Evolutionary conservation across 2,329 filamentous ascomycete genomes (phyloP).

Genomic region (Diplocarpon mali): DNA sequence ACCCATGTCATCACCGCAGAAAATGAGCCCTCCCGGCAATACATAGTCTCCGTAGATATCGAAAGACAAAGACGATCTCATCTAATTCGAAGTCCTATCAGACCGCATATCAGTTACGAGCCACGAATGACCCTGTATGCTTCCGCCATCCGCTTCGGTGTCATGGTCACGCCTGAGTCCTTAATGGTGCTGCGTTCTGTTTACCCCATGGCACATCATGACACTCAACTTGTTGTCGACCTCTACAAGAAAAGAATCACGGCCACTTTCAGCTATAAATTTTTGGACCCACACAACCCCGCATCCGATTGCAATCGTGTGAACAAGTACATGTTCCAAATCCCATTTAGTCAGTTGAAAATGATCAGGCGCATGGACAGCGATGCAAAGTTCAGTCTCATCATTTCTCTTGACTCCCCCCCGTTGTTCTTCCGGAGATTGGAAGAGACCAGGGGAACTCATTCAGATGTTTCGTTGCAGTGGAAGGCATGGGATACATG

Average conservation of each 20-base stretch:
- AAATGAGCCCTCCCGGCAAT: neutral
- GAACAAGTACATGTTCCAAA: constrained; percentile 27
- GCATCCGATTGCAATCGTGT: constrained; percentile 15
- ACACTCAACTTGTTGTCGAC: constrained; percentile 31
- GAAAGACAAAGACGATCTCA: neutral
- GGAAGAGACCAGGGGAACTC: constrained; percentile 19
- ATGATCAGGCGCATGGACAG: constrained; percentile 31
- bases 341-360: constrained; percentile 34
- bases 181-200: constrained; percentile 50
- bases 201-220: constrained; percentile 6
- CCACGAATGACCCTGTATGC: constrained; percentile 33
- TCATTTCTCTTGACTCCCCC: constrained; percentile 39
- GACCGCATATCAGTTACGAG: constrained; percentile 25
- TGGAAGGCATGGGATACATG: constrained; percentile 49
- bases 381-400: constrained; percentile 29
- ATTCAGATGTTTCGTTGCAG: constrained; percentile 29
- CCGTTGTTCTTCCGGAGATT: constrained; percentile 27
- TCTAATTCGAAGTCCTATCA: constrained; percentile 26
- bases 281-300: constrained; percentile 18
- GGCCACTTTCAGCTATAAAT: constrained; percentile 30
- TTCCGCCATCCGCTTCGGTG: constrained; percentile 48
- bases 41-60: constrained; percentile 1
- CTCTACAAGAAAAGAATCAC: constrained; percentile 31
- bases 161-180: constrained; percentile 38
- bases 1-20: neutral